phyloP scores from a whole-genome alignment of 306 rosid genomes.

The Pyrus bretschneideri region DNA sequence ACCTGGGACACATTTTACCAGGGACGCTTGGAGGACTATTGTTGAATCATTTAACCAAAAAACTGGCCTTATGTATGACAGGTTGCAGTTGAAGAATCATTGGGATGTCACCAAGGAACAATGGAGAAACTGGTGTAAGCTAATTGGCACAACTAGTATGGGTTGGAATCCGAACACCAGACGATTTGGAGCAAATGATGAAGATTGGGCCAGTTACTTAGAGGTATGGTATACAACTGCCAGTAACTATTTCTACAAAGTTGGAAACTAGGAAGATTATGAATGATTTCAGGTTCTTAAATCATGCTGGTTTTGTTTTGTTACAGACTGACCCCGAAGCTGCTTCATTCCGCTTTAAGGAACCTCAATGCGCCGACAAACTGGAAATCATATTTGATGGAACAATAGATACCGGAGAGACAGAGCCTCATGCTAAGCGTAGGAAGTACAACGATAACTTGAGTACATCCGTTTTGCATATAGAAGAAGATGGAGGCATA shows the following conservation, averaged over 20 bases:
- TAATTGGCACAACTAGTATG: slow-evolving; percentile 46
- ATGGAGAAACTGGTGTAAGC: slow-evolving; percentile 61
- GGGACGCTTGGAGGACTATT: slow-evolving; percentile 67
- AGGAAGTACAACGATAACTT: slow-evolving; percentile 5
- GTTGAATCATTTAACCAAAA: slow-evolving; percentile 38
- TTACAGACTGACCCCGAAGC: slow-evolving; percentile 51
- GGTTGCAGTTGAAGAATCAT: slow-evolving; percentile 66
- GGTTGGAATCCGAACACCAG: slow-evolving; percentile 49
- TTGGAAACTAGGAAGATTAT: background rate
- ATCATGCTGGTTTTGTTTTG: slow-evolving; percentile 13
- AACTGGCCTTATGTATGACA: slow-evolving; percentile 45
- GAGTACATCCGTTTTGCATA: slow-evolving; percentile 14
- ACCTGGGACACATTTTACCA: slow-evolving; percentile 61
- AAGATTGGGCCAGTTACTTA: slow-evolving; percentile 50
- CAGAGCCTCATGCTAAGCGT: slow-evolving; percentile 14
- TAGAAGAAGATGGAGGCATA: slow-evolving; percentile 15
- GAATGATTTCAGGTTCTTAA: slow-evolving; percentile 2
- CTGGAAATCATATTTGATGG: slow-evolving; percentile 21
- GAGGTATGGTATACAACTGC: slow-evolving; percentile 22
- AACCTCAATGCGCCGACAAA: slow-evolving; percentile 18
- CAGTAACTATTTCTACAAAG: slow-evolving; percentile 8
- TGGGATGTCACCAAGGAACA: slow-evolving; percentile 63
- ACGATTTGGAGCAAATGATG: slow-evolving; percentile 45
- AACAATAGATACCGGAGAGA: slow-evolving; percentile 15
- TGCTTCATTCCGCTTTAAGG: slow-evolving; percentile 42